Evolutionary conservation across 1,139 yeast genomes (phyloP), one percentile per base, ranked within the genome.

Genomic region (Zygoascus sp.): DNA sequence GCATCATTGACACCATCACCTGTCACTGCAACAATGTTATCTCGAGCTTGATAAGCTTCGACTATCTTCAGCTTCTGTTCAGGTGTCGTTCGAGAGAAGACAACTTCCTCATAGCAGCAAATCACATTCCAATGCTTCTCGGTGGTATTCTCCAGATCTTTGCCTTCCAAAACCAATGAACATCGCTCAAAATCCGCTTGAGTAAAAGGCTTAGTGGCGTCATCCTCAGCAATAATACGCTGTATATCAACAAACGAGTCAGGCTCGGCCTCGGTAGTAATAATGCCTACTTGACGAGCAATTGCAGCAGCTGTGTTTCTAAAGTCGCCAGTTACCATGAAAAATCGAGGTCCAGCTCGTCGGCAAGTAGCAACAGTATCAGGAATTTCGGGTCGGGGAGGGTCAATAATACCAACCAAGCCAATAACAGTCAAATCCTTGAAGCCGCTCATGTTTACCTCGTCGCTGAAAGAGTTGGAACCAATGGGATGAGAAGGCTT

Each of bases 1-100:
- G 79, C 75, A 60, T 75, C 79, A 53, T 75, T 75, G 40, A 75
- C 74, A 51, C 80, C 80, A 58, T 75, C 79, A 23, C 80, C 80
- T 32, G 77, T 72, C 75, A 75, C 73, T 8, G 74, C 79, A 42
- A 75, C 75, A 39, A 73, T 58, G 48, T 70, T 69, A n/a, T 66
- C 64, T 45, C 74, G 61, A 19, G 65, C 64, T 55, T 76, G 77
- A 49, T 74, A 75, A 53, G 74, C 73, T 51, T 73, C 70, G 30
- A 76, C 77, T 46, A 76, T 75, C 44, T 64, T 63, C 34, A 76
- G 61, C 56, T 76, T 76, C 52, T 76, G 80, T 53, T 75, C 79
- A 2, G 81, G 81, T 0, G 80, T 74, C 5, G 80, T 75, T 59
- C 80, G 65, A 7, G 79, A 70, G 56, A 76, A 76, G 2, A 76